A percentile compares a stretch with the other conserved stretches of the same genome.
phyloP scores from a whole-genome alignment of 2,329 filamentous ascomycete species.

The Fusarium buxicola region DNA sequence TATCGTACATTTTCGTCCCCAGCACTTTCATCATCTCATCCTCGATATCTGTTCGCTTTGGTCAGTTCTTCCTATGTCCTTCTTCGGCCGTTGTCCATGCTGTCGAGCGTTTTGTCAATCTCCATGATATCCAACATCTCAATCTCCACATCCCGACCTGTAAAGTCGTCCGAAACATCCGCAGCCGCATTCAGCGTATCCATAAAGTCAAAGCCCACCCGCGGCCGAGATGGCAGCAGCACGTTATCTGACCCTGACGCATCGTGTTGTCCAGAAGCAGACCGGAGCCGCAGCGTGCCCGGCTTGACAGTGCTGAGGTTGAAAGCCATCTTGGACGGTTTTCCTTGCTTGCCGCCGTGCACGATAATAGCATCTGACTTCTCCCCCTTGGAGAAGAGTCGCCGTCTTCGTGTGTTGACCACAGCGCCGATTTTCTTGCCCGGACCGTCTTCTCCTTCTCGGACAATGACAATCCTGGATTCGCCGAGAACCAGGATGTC shows the following conservation, averaged over 20 bases:
- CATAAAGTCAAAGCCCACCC: constrained; percentile 62
- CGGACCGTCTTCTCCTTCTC: constrained; percentile 62
- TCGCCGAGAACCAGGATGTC: constrained; percentile 68
- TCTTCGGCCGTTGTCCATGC: constrained; percentile 63
- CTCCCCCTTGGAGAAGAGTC: constrained; percentile 54
- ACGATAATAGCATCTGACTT: constrained; percentile 66
- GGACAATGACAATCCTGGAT: constrained; percentile 65
- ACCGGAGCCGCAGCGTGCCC: constrained; percentile 51
- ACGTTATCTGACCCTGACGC: constrained; percentile 36
- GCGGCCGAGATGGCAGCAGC: constrained; percentile 47
- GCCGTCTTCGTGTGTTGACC: constrained; percentile 49
- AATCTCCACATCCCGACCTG: constrained; percentile 65
- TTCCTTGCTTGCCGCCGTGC: constrained; percentile 57
- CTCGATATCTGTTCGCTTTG: constrained; percentile 42
- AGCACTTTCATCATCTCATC: constrained; percentile 37
- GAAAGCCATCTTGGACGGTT: constrained; percentile 56
- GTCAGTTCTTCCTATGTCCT: constrained; percentile 50
- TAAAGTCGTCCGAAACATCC: constrained; percentile 62
- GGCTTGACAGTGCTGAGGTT: constrained; percentile 62
- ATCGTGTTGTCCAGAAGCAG: constrained; percentile 45
- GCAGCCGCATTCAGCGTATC: constrained; percentile 65
- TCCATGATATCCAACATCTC: constrained; percentile 75
- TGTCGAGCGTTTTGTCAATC: constrained; percentile 70
- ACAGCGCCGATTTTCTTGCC: constrained; percentile 58
- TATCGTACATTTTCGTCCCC: constrained; percentile 53